Evolutionary conservation across 1,139 yeast genomes (phyloP).

Genomic region (Debaryomycetaceae sp.): DNA sequence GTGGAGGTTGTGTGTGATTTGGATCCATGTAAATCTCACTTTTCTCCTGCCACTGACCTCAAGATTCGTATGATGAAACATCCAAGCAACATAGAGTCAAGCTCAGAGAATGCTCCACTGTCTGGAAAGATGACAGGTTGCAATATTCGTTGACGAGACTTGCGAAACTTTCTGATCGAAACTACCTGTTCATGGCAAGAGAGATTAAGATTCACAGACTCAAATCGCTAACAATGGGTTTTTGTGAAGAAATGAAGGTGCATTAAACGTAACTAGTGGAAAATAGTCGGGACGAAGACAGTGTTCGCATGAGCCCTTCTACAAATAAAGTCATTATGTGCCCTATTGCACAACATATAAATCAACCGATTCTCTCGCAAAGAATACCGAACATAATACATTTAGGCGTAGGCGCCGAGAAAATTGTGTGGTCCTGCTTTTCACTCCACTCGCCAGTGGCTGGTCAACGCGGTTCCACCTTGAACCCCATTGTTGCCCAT

Average conservation of each 20-base stretch:
- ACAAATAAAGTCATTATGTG: no score
- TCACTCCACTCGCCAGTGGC: constrained; percentile 44
- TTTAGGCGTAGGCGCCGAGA: no score
- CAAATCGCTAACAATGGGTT: no score
- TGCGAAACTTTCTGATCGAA: constrained; percentile 29
- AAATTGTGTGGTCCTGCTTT: no score
- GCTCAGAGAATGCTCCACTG: constrained; percentile 66
- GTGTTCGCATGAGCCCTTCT: no score
- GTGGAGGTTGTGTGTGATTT: constrained; percentile 22
- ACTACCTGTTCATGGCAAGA: no score
- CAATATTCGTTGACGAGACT: constrained; percentile 40
- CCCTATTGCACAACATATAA: background rate
- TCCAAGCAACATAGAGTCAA: constrained; percentile 87
- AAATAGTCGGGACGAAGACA: no score
- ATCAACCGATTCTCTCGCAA: no score
- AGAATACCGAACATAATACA: no score
- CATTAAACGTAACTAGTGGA: no score
- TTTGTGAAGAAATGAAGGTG: no score
- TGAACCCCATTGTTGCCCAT: constrained; percentile 36
- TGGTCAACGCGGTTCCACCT: constrained; percentile 31
- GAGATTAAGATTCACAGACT: no score
- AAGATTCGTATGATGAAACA: constrained; percentile 61
- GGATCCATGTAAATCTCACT: constrained; percentile 11
- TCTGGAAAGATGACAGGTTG: constrained; percentile 46
- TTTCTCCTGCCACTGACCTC: constrained; percentile 2